Evolutionary conservation across 306 rosid species (phyloP), one percentile per base, ranked within the genome.

Genomic region (Echinosophora koreensis): DNA sequence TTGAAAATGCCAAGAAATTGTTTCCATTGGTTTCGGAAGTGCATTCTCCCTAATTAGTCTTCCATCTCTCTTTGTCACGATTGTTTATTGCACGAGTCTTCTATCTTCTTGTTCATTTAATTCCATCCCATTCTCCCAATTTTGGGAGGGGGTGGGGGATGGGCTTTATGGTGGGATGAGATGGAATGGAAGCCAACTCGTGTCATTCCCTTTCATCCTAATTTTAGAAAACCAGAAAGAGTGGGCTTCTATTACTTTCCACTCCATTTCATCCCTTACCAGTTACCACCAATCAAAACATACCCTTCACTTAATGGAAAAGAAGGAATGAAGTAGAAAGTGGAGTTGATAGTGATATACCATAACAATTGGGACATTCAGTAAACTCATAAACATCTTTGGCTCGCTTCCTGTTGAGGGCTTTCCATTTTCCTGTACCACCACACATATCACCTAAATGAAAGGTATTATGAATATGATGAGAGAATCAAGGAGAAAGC

Each of bases 361-460:
- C 98, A 4, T 90, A 94, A 87, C 98, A 94, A 79, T 94, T 94
- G 49, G 98, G 98, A 87, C 98, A 94, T 70, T 94, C 98, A 3
- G 97, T 92, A 59, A 94, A 94, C 83, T 89, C 97, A 18, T 89
- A 94, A 22, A 94, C 97, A 72, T 94, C 98, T 83, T 92, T 90
- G 4, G 97, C 98, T 5, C 97, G 89, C 86, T 94, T 94, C 87
- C 98, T 88, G 69, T 92, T 94, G 3, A 92, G 89, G 81, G 98
- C 98, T 90, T 94, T 94, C 98, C 98, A 94, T 87, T 94, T 94
- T 82, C 98, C 98, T 49, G 98, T 94, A 79, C 98, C 97, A 78
- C 98, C 98, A 77, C 98, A 94, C 98, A 94, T 90, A 85, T 94
- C 97, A 85, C 96, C 98, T 94, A 86, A 73, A 87, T 67, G 73